phyloP scores from a whole-genome alignment of 2,329 filamentous ascomycete genomes.

The Coniosporium uncinatum region DNA sequence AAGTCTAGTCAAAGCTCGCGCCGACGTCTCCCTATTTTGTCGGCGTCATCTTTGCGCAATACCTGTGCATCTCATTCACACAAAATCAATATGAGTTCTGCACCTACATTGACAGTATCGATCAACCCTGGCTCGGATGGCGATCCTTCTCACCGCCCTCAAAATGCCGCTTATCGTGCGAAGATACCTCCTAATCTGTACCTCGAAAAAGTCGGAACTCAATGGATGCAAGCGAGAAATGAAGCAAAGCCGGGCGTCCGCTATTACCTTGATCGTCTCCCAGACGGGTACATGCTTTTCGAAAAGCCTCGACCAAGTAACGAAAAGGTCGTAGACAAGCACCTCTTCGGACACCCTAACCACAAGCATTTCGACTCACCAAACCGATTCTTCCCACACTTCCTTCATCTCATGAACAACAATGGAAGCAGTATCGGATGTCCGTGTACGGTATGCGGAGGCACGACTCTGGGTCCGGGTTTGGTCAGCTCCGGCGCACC shows the following conservation, averaged over 20 bases:
- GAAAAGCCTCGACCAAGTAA: conserved; percentile 37
- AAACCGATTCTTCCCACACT: conserved; percentile 49
- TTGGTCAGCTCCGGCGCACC: too few species aligned
- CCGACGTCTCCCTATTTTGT: too few species aligned
- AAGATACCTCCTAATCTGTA: conserved; percentile 36
- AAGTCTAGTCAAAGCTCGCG: too few species aligned
- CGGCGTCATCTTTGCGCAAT: too few species aligned
- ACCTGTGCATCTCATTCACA: too few species aligned
- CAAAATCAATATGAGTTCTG: too few species aligned
- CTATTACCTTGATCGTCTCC: conserved; percentile 47
- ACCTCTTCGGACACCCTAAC: conserved; percentile 50
- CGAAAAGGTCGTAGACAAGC: conserved; percentile 40
- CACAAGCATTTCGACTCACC: conserved; percentile 46
- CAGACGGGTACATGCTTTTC: conserved; percentile 47
- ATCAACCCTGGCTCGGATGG: too few species aligned
- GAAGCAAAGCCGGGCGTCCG: conserved; percentile 24
- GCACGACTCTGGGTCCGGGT: conserved; percentile 5
- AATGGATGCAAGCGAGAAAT: conserved; percentile 40
- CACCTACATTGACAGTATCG: too few species aligned
- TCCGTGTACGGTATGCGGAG: conserved; percentile 40
- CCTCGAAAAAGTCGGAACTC: conserved; percentile 36
- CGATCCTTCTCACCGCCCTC: conserved; percentile 28
- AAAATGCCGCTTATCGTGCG: conserved; percentile 20
- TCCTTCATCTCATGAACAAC: conserved; percentile 47
- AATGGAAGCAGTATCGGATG: conserved; percentile 34